Evolutionary conservation across 768 basidiomycete species (phyloP), one percentile per base, ranked within the genome.

Genomic region (Cubamyces lactineus): DNA sequence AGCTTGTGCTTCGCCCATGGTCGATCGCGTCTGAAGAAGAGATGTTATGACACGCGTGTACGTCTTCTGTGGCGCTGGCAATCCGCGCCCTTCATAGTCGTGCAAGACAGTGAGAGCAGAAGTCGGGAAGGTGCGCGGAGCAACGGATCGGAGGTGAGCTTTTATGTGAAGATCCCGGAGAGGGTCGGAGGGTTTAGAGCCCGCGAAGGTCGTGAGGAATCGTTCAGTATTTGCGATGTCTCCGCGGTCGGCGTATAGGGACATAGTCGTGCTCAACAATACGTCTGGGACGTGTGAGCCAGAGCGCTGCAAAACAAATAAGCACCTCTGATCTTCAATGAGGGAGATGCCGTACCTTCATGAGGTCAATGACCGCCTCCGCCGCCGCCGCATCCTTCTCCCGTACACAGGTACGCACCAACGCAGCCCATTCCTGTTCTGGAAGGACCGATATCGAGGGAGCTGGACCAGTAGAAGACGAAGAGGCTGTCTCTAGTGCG

Each of bases 111-210:
- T 70, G 17, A 96, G 80, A 1, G 94, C 92, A 11, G 80, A 72
- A 0, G 80, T 78, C 2, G 90, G 88, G 41, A 91, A 79, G 0
- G 73, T 74, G 23, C 80, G 76, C 0, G 70, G 64, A 0, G 85
- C 76, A 5, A 80, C 73, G 1, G 84, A 76, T 42, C 77, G 77
- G 38, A 94, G 74, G 69, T 91, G 82, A 0, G 86, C 79, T 71
- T 86, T 86, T 62, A 96, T 75, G 63, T 94, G 88, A 16, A 92
- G 79, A 67, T 93, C 85, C 2, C 86, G 84, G 65, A 91, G 89
- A 17, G 63, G 70, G 40, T 82, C 82, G 0, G 81, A 85, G 28
- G 82, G 85, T 42, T 64, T 62, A 19, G 46, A 69, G 69, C 48
- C 57, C 45, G 24, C 58, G 39, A 40, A 66, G 52, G 47, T 49